These are phyloP conservation scores for Mortierella sp. DNA, from an alignment of 371 early-diverging fungal species.

Conservation along the genomic window DNA sequence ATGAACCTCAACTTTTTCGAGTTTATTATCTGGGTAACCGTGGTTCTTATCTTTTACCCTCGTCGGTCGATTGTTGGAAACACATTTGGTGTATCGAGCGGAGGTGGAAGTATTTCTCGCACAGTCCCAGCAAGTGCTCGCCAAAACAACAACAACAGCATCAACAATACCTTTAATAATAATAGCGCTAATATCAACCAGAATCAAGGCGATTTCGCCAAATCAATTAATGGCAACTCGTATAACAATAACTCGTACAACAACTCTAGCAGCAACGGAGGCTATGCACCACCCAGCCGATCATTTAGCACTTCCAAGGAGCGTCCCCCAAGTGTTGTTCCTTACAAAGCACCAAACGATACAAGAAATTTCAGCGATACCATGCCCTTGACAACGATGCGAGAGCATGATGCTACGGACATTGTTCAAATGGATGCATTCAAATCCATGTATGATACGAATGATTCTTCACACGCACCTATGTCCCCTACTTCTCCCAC, in stretches of 20 bases:
- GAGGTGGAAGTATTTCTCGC: slow-evolving; percentile 17
- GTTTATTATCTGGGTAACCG: slow-evolving; percentile 33
- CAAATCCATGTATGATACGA: slow-evolving; percentile 30
- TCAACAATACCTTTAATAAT: background rate
- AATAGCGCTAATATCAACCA: too few species aligned
- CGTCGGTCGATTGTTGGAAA: slow-evolving; percentile 27
- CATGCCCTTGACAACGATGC: slow-evolving; percentile 13
- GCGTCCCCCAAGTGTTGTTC: slow-evolving; percentile 12
- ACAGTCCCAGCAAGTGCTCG: slow-evolving; percentile 12
- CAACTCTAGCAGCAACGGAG: background rate
- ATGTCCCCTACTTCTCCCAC: background rate
- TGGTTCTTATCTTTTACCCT: slow-evolving; percentile 45
- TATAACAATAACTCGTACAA: background rate
- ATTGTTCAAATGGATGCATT: slow-evolving; percentile 17
- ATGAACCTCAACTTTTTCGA: slow-evolving; percentile 47
- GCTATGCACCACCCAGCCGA: background rate
- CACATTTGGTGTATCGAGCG: slow-evolving; percentile 22
- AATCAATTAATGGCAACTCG: too few species aligned
- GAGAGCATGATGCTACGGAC: slow-evolving; percentile 12
- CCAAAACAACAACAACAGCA: background rate
- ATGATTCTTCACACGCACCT: background rate
- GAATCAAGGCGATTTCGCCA: too few species aligned
- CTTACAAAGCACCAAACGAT: slow-evolving; percentile 13
- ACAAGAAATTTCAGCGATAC: slow-evolving; percentile 7
- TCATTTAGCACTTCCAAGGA: slow-evolving; percentile 1